A percentile compares a stretch with the other conserved stretches of the same genome.
Conservation (phyloP, 805 yeast genomes). For the Dipodascus albidus region DNA sequence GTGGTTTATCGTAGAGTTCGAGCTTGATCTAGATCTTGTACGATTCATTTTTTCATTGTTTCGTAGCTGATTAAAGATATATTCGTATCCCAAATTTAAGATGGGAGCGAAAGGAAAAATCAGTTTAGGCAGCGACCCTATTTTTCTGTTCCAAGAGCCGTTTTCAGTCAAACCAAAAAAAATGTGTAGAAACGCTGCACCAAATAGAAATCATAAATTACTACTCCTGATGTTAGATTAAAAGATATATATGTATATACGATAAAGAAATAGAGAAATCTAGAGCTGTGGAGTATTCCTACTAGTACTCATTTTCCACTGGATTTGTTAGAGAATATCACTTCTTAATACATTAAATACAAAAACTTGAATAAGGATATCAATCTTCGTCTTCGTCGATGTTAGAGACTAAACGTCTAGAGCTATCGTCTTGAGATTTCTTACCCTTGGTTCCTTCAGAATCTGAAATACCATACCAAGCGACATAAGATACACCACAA, state of each 20-base stretch:
- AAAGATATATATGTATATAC: no score
- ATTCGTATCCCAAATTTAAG: no score
- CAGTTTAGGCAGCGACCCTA: no score
- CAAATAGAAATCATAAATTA: neutral
- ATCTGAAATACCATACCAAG: constrained; percentile 75
- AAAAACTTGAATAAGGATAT: neutral
- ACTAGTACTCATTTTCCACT: no score
- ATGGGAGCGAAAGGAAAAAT: neutral
- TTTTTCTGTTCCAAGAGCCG: no score
- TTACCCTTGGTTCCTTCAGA: neutral
- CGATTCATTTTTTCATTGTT: neutral
- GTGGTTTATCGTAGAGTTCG: neutral
- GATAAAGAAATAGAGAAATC: neutral
- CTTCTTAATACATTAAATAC: neutral
- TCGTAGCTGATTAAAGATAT: neutral
- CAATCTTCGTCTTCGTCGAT: neutral
- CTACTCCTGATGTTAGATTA: no score
- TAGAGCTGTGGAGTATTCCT: no score
- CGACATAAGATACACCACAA: constrained; percentile 61
- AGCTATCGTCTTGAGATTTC: neutral
- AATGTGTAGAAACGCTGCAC: no score
- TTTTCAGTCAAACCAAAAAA: no score
- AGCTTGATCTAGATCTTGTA: neutral
- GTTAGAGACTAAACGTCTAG: neutral
- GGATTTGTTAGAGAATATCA: no score